Base-by-base conservation (phyloP, 176 grass and related monocot genomes). In the Lolium rigidum region DNA sequence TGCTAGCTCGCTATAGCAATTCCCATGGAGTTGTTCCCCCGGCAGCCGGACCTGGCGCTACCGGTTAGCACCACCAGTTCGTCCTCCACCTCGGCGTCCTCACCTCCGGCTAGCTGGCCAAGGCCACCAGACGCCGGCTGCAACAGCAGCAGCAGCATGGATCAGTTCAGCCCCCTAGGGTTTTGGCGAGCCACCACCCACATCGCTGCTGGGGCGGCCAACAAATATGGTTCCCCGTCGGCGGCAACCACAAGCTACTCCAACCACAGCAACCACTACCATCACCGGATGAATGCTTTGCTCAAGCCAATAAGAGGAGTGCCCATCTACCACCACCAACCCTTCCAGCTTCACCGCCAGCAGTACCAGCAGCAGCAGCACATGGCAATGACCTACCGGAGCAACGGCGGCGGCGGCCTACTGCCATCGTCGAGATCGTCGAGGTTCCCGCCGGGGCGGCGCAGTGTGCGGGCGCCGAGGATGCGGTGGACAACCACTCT, bases 401-500 rank as follows among this genome's bases (percentile, higher is more conserved):
- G 46, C 16, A 54, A 0, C 56, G 20, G 5, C 22, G 59, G 58
- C 0, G 58, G 78, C 9, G 78, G 79, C 6, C 24, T 63, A 7
- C 37, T 81, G 44, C 49, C 65, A 13, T 81, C 80, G 7, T 57
- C 56, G 38, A 73, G 76, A 65, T 65, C 62, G 44, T 64, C 82
- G 39, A 89, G 67, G 75, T 89, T 80, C 54, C 67, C 68, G 16
- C 78, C 85, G 0, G 55, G 61, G 14, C 82, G 83, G 21, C 87
- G 87, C 10, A 89, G 82, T 66, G 65, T 74, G 56, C 58, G 87
- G 50, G 82, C 87, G 12, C 87, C 87, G 0, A 73, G 87, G 46
- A 89, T 89, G 87, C 76, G 87, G 35, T 89, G 87, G 87, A 89
- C 87, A 7, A 80, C 87, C 5, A 89, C 87, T 10, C 87, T 89